A percentile compares a stretch with the other conserved stretches of the same genome.
Evolutionary conservation across 768 basidiomycete genomes (phyloP).

Genomic region (Agaricus subrufescens): DNA sequence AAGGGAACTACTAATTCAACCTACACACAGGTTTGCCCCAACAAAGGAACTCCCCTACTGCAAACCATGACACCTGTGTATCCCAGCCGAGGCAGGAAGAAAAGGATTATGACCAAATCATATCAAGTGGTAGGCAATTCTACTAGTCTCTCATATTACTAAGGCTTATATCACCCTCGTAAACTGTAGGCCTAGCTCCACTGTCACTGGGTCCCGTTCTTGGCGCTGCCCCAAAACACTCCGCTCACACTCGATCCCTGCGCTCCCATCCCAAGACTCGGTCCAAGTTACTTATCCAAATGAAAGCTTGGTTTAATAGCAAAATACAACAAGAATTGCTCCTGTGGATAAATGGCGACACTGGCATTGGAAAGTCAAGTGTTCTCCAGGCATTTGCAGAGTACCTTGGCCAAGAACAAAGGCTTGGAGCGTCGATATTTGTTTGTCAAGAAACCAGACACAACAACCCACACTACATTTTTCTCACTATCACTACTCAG

Average conservation of each 20-base stretch:
- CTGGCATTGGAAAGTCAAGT: constrained; percentile 9
- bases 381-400: constrained; percentile 5
- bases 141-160: too few species aligned
- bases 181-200: too few species aligned
- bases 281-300: background rate
- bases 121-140: too few species aligned
- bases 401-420: background rate
- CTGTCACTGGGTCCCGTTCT: too few species aligned
- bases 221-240: too few species aligned
- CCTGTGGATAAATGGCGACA: constrained; percentile 5
- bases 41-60: too few species aligned
- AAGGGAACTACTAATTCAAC: too few species aligned
- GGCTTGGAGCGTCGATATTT: background rate
- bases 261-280: background rate
- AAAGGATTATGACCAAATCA: too few species aligned
- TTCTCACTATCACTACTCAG: background rate
- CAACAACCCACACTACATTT: background rate
- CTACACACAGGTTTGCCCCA: too few species aligned
- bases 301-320: background rate
- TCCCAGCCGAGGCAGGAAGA: too few species aligned
- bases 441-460: background rate
- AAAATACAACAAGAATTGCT: background rate
- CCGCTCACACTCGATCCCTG: background rate
- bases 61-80: too few species aligned
- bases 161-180: too few species aligned